These are phyloP conservation scores for Tetradesmus lagerheimii DNA, from an alignment of 139 green algal genomes.

Conservation along the genomic window DNA sequence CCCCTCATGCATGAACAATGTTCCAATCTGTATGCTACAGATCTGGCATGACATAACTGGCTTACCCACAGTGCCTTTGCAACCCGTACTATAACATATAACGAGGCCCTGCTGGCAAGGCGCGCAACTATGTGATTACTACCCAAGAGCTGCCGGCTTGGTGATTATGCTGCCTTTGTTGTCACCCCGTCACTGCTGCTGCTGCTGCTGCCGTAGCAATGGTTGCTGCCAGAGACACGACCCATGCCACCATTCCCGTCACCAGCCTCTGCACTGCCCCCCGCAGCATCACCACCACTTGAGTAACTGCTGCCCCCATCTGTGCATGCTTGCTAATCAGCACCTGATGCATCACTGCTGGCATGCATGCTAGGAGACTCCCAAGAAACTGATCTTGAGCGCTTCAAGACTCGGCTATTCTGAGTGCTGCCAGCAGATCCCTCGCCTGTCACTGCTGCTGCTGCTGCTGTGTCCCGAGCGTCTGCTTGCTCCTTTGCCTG, in stretches of 20 bases:
- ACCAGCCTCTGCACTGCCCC: neutral
- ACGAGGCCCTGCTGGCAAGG: too few species aligned
- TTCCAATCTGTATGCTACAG: too few species aligned
- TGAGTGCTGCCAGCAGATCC: too few species aligned
- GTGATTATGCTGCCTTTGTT: too few species aligned
- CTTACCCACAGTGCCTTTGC: too few species aligned
- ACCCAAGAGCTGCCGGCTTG: too few species aligned
- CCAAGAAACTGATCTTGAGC: conserved; percentile 11
- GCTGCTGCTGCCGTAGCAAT: neutral
- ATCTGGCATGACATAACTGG: too few species aligned
- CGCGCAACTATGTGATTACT: too few species aligned
- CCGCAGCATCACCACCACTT: neutral
- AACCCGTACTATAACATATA: too few species aligned
- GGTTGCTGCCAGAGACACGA: neutral
- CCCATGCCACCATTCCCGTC: too few species aligned
- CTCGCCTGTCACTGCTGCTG: neutral
- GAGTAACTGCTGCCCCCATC: neutral
- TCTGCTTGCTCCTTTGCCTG: neutral
- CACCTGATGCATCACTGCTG: neutral
- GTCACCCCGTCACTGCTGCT: neutral
- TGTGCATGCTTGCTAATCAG: neutral
- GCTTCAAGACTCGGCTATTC: neutral
- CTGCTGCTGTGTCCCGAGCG: neutral
- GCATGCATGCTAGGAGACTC: neutral
- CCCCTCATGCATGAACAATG: too few species aligned